Evolutionary conservation across 208 protist species (phyloP), one percentile per base, ranked within the genome.

Genomic region (Trypanosoma melophagium): DNA sequence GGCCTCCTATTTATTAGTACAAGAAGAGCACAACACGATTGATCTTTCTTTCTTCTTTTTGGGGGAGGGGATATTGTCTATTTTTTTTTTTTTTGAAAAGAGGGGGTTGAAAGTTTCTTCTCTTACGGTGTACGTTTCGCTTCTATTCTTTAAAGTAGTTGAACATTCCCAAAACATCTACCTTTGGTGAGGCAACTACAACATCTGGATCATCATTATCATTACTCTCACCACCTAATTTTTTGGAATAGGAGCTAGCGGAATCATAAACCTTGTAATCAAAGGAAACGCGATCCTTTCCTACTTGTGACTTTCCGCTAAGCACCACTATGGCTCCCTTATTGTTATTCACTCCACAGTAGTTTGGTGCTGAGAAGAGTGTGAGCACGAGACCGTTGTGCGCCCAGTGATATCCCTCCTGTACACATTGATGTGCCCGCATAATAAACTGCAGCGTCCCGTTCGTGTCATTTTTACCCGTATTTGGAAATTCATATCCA

Each of bases 361-460:
- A n/a, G n/a, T n/a, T n/a, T n/a, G n/a, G n/a, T n/a, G n/a, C n/a
- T n/a, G n/a, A n/a, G n/a, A n/a, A n/a, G 28, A 96, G 47, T 2
- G 90, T 96, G 22, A 96, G 67, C 2, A 84, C 66, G 19, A 75
- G 62, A 0, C 73, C 71, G 4, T 68, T 69, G 50, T 94, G 87
- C 12, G 49, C 60, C 82, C 83, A 94, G 28, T 78, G 63, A 58
- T 92, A 96, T 7, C 97, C 97, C 10, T 93, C 86, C 60, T 86
- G 73, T 10, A 96, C 92, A 21, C 98, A 85, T 80, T 98, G 95
- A 63, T 98, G 97, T 0, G 94, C 92, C 9, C 95, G 81, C 54
- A 89, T 63, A 41, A 99, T 83, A 59, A 96, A 91, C 65, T 99
- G 98, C 31, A 99, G 75, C 56, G 98, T 94, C 54, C 97, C 86